A percentile compares a stretch with the other conserved stretches of the same genome.
Conservation (phyloP, 2,329 filamentous ascomycete species). For the Calonectria montana region DNA sequence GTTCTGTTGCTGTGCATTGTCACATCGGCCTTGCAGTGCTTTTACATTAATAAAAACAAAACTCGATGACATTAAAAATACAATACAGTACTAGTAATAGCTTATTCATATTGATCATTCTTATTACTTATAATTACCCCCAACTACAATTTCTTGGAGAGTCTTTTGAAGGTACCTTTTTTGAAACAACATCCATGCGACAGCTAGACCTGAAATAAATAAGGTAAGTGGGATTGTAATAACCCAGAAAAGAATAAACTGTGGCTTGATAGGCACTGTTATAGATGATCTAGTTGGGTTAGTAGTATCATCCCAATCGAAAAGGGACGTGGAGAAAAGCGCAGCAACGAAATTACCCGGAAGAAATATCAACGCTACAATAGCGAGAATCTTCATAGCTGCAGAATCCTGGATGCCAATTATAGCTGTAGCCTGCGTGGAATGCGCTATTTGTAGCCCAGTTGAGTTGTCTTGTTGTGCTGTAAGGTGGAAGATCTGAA, state of each 20-base stretch:
- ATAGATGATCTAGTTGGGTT: not conserved
- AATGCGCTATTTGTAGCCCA: not conserved
- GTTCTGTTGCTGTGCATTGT: no score
- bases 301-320: not conserved
- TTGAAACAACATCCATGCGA: no score
- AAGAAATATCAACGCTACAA: not conserved
- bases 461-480: not conserved
- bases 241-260: slow-evolving; percentile 2
- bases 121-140: no score
- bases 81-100: no score
- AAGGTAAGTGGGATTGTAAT: not conserved
- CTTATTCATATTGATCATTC: no score
- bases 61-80: no score
- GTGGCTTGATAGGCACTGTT: not conserved
- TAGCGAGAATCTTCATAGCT: slow-evolving; percentile 3
- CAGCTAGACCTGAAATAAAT: no score
- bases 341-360: not conserved
- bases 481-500: not conserved
- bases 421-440: not conserved
- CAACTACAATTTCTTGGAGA: no score
- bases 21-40: no score
- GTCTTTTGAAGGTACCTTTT: no score
- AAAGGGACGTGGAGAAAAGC: slow-evolving; percentile 2
- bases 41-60: no score
- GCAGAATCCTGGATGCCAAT: not conserved